Evolutionary conservation across 129 eudicot species (phyloP), one percentile per base, ranked within the genome.

Genomic region (Pulicaria dysenterica): DNA sequence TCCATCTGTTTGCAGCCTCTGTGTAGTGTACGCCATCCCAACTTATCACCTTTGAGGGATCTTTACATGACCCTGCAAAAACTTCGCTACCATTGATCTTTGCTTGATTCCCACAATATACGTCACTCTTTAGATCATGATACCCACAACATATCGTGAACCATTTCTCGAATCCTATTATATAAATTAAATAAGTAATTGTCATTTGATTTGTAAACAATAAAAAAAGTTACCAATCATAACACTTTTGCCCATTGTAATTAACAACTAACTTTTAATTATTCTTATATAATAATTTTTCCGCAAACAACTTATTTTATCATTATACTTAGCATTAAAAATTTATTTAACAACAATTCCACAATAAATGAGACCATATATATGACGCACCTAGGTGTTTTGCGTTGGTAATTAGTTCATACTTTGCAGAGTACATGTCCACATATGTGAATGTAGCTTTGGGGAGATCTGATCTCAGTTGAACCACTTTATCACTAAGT

Each of bases 11-110:
- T 14, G 98, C 95, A 8, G 95, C 90, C 42, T 93, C 96, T 4
- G 90, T 13, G 62, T 93, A 90, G 73, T 93, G 98, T 8, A 93
- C 92, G 4, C 95, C 98, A 74, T 93, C 98, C 98, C 96, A 90
- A 71, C 96, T 93, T 11, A 93, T 83, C 64, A 85, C 78, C 56
- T 50, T 63, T 0, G 86, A 83, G 39, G 96, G 92, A 38, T 87
- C 70, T 44, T 68, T 51, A 58, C 98, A 93, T 3, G 96, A 84
- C 2, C 71, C 86, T 3, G 85, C 90, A 45, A 64, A 84, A 34
- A 93, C 78, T 55, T 80, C 76, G 5, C 77, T 82, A 0, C 95
- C 98, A 41, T 86, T 89, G 14, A 83, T 73, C 19, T 44, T 79
- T 44, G 80, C 96, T 66, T 53, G 67, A 8, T 82, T 75, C 16